These are phyloP conservation scores for Pseudodiploospora longispora DNA, from an alignment of 2,329 filamentous ascomycete genomes.

Conservation along the genomic window DNA sequence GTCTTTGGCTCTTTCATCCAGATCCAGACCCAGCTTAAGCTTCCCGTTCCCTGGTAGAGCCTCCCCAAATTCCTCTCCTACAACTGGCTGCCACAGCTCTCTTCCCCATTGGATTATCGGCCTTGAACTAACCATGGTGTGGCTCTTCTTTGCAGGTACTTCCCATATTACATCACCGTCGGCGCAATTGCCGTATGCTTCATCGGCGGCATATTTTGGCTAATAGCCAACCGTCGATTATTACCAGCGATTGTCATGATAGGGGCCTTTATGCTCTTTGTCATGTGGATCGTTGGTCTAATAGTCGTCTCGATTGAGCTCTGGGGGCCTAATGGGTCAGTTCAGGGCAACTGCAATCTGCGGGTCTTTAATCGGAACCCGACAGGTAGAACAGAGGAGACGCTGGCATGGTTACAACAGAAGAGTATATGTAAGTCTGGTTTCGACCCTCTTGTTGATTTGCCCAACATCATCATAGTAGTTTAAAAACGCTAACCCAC, in stretches of 20 bases:
- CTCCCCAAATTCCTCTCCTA: not conserved
- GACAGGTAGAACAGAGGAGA: constrained; percentile 42
- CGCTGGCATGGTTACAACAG: constrained; percentile 58
- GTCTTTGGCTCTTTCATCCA: constrained; percentile 53
- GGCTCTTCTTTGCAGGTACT: constrained; percentile 43
- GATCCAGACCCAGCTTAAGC: constrained; percentile 45
- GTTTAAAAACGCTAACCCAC: not conserved
- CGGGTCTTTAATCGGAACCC: constrained; percentile 46
- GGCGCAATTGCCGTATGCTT: constrained; percentile 54
- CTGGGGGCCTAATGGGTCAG: constrained; percentile 50
- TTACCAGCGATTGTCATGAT: constrained; percentile 56
- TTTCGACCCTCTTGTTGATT: not conserved
- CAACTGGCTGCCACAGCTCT: not conserved
- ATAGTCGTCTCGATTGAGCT: constrained; percentile 55
- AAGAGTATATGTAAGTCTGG: constrained; percentile 50
- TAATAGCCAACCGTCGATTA: constrained; percentile 53
- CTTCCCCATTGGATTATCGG: not conserved
- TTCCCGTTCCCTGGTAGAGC: constrained; percentile 53
- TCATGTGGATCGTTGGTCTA: constrained; percentile 60
- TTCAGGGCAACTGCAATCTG: constrained; percentile 52
- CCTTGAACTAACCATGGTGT: not conserved
- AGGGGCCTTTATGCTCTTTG: constrained; percentile 56
- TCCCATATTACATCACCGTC: constrained; percentile 57
- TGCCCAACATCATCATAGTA: too few relatives aligned
- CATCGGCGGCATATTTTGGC: constrained; percentile 55